Evolutionary conservation across 768 basidiomycete species (phyloP).

Genomic region (Leucocoprinus birnbaumii): DNA sequence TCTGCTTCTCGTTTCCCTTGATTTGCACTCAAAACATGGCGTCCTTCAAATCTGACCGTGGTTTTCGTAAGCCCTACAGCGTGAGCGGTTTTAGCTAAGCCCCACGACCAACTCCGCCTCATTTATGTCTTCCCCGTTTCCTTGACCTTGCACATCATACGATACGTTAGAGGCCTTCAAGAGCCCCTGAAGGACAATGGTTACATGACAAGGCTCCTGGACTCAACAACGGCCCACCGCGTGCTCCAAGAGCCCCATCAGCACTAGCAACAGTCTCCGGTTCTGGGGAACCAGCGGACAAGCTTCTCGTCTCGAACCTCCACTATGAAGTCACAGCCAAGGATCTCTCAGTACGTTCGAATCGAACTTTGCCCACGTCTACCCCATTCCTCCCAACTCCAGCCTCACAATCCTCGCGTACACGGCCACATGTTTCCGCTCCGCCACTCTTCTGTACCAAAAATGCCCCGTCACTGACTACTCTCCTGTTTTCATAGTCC

Average conservation of each 20-base stretch:
- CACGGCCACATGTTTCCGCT: no score
- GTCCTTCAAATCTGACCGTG: slow-evolving; percentile 18
- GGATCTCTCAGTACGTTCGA: slow-evolving; percentile 74
- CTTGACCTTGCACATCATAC: background rate
- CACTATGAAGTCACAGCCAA: slow-evolving; percentile 91
- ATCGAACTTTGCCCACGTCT: background rate
- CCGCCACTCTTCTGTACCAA: no score
- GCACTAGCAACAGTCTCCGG: slow-evolving; percentile 13
- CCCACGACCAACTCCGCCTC: background rate
- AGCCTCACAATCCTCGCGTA: no score
- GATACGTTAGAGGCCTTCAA: slow-evolving; percentile 62
- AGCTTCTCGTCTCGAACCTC: slow-evolving; percentile 65
- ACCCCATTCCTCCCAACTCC: no score
- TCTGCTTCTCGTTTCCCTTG: slow-evolving; percentile 10
- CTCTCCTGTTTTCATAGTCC: slow-evolving; percentile 51
- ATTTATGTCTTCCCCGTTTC: background rate
- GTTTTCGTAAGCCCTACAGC: slow-evolving; percentile 25
- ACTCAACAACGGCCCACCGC: slow-evolving; percentile 39
- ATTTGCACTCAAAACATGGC: slow-evolving; percentile 18
- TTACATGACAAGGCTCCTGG: slow-evolving; percentile 60
- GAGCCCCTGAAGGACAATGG: slow-evolving; percentile 64
- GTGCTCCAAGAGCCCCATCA: slow-evolving; percentile 17
- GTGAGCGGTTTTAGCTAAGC: slow-evolving; percentile 15
- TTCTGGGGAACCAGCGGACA: slow-evolving; percentile 31
- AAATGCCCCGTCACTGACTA: slow-evolving; percentile 2